phyloP scores from a whole-genome alignment of 148 eudicot species.

The Rhododendron ovatum region DNA sequence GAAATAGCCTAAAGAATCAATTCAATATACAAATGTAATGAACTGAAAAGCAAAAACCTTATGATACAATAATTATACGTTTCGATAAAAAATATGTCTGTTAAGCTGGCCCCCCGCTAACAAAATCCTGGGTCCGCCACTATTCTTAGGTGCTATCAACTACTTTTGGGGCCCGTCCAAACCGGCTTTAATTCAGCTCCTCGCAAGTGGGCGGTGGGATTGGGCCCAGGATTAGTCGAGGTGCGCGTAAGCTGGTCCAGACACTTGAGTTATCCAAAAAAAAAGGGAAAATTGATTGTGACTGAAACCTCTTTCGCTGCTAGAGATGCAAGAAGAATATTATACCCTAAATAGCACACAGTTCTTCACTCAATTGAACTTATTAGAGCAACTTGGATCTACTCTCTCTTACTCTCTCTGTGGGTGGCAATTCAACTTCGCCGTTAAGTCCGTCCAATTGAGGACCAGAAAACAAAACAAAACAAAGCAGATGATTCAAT shows the following conservation, averaged over 20 bases:
- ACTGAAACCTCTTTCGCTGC: not conserved
- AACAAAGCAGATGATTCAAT: not conserved
- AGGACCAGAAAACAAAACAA: not conserved
- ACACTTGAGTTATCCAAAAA: too few relatives aligned
- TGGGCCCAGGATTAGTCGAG: not conserved
- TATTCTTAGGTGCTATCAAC: not conserved
- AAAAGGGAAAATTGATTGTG: not conserved
- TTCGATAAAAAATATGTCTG: too few relatives aligned
- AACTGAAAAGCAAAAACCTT: too few relatives aligned
- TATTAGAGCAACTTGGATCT: not conserved
- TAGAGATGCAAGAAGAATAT: not conserved
- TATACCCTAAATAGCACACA: not conserved
- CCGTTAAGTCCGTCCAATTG: not conserved
- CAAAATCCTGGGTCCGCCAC: too few relatives aligned
- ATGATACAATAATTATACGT: too few relatives aligned
- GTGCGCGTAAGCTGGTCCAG: not conserved
- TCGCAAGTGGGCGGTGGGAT: too few relatives aligned
- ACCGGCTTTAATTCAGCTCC: too few relatives aligned
- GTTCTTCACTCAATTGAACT: not conserved
- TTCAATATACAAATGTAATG: too few relatives aligned
- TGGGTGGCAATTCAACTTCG: not conserved
- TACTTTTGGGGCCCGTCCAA: not conserved
- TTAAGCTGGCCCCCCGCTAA: too few relatives aligned
- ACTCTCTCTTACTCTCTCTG: not conserved
- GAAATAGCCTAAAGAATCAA: too few relatives aligned